Base-by-base conservation (phyloP, 2,329 filamentous ascomycete genomes). In the Hypoxylon sp. region DNA sequence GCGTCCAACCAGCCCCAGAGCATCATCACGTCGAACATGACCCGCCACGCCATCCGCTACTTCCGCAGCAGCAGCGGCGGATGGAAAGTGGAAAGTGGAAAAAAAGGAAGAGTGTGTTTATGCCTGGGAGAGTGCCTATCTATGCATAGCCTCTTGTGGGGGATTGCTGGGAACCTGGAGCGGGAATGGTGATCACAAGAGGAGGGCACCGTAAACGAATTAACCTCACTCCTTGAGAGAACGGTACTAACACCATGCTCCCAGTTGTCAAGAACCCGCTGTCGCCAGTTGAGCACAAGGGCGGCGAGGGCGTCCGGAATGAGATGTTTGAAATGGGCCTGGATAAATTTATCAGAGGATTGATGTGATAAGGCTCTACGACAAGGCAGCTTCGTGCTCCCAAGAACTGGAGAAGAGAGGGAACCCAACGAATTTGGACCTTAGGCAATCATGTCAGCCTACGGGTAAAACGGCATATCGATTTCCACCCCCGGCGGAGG, bases 271-370 rank as follows among this genome's bases (percentile, higher is more conserved):
- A 92, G 80, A 92, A 92, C 72, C 90, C 90, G 1, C 80, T 92
- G 39, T 84, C 90, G 3, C 90, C 90, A 1, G 88, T 91, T 53
- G 90, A 92, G 78, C 90, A 92, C 80, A 88, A 88, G 74, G 87
- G 87, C 42, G 90, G 90, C 62, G 87, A 87, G 26, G 90, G 90
- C n/a, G 90, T 92, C 66, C 87, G 86, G 74, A 92, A 92, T 75
- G 90, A 92, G 79, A 82, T 92, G 71, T 92, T 92, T 73, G 90
- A 92, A 79, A 81, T 92, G 70, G 90, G 89, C 0, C 79, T 97
- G 63, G 92, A 96, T 73, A 90, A 93, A 71, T 96, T 96, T 75
- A 87, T 96, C 57, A 86, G 90, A 70, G 87, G 89, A 0, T 80
- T 91, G 67, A 85, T 89, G 82, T 89, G 81, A 87, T 19, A 52